Conservation (phyloP, 768 basidiomycete genomes). For the Trichaptum fuscoviolaceum region DNA sequence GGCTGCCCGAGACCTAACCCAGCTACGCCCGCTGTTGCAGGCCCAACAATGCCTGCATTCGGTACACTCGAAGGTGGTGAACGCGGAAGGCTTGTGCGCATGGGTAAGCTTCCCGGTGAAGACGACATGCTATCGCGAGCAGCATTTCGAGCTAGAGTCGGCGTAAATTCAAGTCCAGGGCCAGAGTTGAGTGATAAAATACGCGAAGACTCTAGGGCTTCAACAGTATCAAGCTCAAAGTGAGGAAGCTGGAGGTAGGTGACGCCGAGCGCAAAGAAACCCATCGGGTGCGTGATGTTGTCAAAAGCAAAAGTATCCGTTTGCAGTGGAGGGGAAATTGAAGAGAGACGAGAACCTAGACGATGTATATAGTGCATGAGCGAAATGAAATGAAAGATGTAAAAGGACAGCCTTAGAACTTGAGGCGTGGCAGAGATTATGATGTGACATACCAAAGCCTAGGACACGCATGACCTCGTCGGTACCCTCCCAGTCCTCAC, state of each 20-base stretch:
- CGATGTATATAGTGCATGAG: conserved; percentile 7
- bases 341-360: conserved; percentile 36
- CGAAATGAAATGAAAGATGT: conserved; percentile 4
- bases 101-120: conserved; percentile 34
- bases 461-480: conserved; percentile 19
- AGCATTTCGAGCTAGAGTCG: conserved; percentile 63
- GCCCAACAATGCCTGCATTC: background rate
- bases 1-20: conserved; percentile 12
- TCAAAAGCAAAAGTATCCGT: conserved; percentile 59
- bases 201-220: conserved; percentile 67
- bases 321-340: conserved; percentile 34
- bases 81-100: conserved; percentile 39
- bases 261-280: conserved; percentile 53
- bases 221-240: conserved; percentile 73
- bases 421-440: conserved; percentile 14
- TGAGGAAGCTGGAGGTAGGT: conserved; percentile 63
- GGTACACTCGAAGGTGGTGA: conserved; percentile 32
- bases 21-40: background rate
- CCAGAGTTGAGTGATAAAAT: conserved; percentile 68
- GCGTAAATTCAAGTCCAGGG: conserved; percentile 49
- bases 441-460: conserved; percentile 31
- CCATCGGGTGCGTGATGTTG: conserved; percentile 61
- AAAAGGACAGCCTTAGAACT: conserved; percentile 5
- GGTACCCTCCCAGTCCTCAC: conserved; percentile 7
- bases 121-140: conserved; percentile 50